Evolutionary conservation across 495 filamentous ascomycete genomes (phyloP), one percentile per base, ranked within the genome.

Genomic region (Xylaria palmicola): DNA sequence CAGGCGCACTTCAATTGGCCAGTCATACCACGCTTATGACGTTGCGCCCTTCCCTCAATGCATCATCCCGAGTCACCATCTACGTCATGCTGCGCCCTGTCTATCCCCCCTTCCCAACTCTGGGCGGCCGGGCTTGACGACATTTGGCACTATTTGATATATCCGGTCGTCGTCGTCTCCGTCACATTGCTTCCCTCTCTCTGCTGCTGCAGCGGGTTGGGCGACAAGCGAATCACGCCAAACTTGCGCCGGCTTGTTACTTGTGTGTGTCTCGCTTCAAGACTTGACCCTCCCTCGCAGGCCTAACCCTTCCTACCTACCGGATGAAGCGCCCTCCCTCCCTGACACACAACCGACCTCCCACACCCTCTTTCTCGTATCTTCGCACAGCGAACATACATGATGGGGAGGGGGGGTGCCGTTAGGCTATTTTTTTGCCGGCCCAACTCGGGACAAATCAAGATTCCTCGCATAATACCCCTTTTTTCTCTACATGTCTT

Each of bases 41-140:
- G 48, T 60, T 48, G n/a, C 45, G 5, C n/a, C 15, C 36, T n/a
- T 52, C 37, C 26, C 48, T 37, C 47, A 56, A 63, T 67, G 66
- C 68, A 67, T 63, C 34, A 59, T 62, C 39, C 36, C 27, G 56
- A 60, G 65, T 66, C 68, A 71, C 68, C 62, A 67, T 57, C 58
- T 69, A 71, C 69, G 68, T 71, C 69, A 71, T 65, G 43, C 49
- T 49, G 57, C 59, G 30, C 40, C 5, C 0, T 8, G 10, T 1
- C 50, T 12, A 1, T 17, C 6, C n/a, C 4, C 37, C 24, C 37
- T 24, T 30, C 50, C 34, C 30, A 30, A 39, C 56, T 19, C 30
- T 48, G 43, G 43, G 29, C 20, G 15, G 44, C 10, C 47, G 27
- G 20, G 57, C 47, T 52, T 60, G 57, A 60, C 57, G 57, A 51